Conservation (phyloP, 2,329 filamentous ascomycete genomes). For the Colletotrichum sublineola region DNA sequence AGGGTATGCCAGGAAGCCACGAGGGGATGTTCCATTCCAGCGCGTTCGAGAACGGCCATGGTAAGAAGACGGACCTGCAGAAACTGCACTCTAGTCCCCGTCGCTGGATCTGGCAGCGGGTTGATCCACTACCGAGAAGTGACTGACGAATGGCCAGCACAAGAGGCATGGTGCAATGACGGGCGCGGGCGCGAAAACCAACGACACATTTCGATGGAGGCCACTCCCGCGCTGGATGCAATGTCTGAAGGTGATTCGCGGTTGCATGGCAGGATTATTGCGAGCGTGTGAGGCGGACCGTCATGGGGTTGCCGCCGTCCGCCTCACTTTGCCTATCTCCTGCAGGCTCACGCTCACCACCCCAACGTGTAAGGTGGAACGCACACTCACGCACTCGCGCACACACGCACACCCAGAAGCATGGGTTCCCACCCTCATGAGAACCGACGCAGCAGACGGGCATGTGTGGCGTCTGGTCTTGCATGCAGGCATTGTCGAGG, state of each 20-base stretch:
- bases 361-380: conserved; percentile 33
- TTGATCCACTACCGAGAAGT: conserved; percentile 35
- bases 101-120: conserved; percentile 41
- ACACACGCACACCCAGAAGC: conserved; percentile 16
- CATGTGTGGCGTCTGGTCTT: conserved; percentile 39
- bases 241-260: conserved; percentile 26
- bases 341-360: conserved; percentile 39
- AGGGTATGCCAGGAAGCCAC: conserved; percentile 31
- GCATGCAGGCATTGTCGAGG: conserved; percentile 32
- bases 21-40: conserved; percentile 26
- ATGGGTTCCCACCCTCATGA: conserved; percentile 31
- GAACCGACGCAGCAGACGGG: conserved; percentile 29
- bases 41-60: conserved; percentile 1
- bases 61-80: conserved; percentile 38
- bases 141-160: conserved; percentile 32
- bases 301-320: conserved; percentile 38
- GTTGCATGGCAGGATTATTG: conserved; percentile 22
- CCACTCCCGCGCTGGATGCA: not conserved
- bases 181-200: not conserved
- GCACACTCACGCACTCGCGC: conserved; percentile 1
- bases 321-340: conserved; percentile 43
- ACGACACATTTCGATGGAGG: not conserved
- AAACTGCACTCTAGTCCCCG: conserved; percentile 33
- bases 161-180: not conserved
- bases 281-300: conserved; percentile 39